Conservation (phyloP, 1,139 yeast species). For the Yamadazyma atmosphaerica region DNA sequence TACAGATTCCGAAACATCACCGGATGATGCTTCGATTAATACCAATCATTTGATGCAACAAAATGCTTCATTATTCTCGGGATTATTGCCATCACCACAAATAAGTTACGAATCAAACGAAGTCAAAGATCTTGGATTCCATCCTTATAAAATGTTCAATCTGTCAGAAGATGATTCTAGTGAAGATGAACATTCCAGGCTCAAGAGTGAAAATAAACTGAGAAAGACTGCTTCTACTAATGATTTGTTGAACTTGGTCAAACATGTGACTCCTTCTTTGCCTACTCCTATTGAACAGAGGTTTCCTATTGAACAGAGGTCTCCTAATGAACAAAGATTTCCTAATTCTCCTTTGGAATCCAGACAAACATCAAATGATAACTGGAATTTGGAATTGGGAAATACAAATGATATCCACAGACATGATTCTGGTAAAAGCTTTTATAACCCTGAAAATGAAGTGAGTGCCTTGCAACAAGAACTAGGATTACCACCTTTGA, state of each 20-base stretch:
- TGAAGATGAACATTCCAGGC: too few relatives aligned
- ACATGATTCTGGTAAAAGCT: background rate
- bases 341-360: slow-evolving; percentile 3
- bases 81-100: slow-evolving; percentile 41
- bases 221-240: slow-evolving; percentile 18
- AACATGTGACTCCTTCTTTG: slow-evolving; percentile 12
- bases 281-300: slow-evolving; percentile 8
- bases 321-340: too few relatives aligned
- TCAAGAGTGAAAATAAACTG: slow-evolving; percentile 15
- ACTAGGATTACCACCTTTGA: slow-evolving; percentile 10
- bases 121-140: slow-evolving; percentile 19
- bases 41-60: slow-evolving; percentile 35
- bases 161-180: background rate
- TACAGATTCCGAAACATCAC: slow-evolving; percentile 21
- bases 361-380: background rate
- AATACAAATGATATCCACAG: background rate
- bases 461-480: slow-evolving; percentile 9
- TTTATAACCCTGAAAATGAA: slow-evolving; percentile 18
- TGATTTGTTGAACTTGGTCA: slow-evolving; percentile 16
- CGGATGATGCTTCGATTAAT: slow-evolving; percentile 22
- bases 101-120: slow-evolving; percentile 35
- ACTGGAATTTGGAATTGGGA: slow-evolving; percentile 1
- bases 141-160: slow-evolving; percentile 6
- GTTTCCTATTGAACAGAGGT: background rate
- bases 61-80: slow-evolving; percentile 34